Conservation (phyloP, 495 filamentous ascomycete species). For the Trichocladium uniseriatum region DNA sequence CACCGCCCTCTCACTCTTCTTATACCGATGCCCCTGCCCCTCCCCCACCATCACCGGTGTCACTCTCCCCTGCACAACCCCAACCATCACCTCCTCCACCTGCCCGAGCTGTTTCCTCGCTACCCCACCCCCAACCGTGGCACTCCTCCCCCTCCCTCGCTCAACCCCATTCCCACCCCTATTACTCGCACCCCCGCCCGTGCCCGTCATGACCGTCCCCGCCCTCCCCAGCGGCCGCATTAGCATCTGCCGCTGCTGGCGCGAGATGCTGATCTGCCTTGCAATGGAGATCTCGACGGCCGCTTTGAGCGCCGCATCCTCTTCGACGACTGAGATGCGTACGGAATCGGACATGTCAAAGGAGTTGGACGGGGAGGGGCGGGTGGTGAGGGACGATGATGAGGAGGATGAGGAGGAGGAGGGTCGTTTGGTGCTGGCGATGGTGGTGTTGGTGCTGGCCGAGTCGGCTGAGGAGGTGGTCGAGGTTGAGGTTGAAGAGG, state of each 20-base stretch:
- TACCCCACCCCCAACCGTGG: too few species aligned
- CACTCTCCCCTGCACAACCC: neutral
- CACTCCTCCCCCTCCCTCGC: neutral
- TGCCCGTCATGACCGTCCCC: too few species aligned
- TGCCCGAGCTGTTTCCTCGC: too few species aligned
- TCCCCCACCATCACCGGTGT: slow-evolving; percentile 1
- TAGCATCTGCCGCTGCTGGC: slow-evolving; percentile 45
- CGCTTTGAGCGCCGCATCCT: slow-evolving; percentile 31
- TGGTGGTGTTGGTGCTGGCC: slow-evolving; percentile 18
- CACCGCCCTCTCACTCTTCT: slow-evolving; percentile 42
- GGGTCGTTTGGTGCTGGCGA: slow-evolving; percentile 26
- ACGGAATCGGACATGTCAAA: too few species aligned
- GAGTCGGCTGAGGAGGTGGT: slow-evolving; percentile 20
- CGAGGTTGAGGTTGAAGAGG: slow-evolving; percentile 21
- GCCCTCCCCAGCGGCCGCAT: too few species aligned
- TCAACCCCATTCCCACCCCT: neutral
- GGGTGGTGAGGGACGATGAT: slow-evolving; percentile 15
- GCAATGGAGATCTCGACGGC: slow-evolving; percentile 51
- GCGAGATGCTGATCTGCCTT: slow-evolving; percentile 49
- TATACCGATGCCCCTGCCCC: slow-evolving; percentile 10
- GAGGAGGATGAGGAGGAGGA: slow-evolving; percentile 21
- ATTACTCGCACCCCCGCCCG: neutral
- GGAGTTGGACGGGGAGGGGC: too few species aligned
- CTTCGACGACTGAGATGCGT: slow-evolving; percentile 24
- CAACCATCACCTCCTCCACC: slow-evolving; percentile 1